Conservation (phyloP, 129 eudicot genomes). For the Dittrichia graveolens region DNA sequence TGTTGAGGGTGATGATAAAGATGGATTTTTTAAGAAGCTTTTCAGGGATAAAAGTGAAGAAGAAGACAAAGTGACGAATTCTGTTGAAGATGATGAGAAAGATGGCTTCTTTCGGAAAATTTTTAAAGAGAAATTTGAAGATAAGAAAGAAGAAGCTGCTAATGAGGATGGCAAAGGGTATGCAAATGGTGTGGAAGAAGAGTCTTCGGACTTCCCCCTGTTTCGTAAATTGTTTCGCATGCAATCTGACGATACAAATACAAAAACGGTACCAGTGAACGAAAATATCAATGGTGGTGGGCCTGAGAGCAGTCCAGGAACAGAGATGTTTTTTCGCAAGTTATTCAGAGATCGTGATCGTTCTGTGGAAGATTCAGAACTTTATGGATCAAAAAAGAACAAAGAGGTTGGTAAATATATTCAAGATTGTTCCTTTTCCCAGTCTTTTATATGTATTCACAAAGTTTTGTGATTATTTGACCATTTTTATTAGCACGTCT, state of each 20-base stretch:
- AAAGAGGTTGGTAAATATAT: slow-evolving; percentile 63
- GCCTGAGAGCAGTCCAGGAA: slow-evolving; percentile 96
- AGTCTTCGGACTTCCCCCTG: slow-evolving; percentile 70
- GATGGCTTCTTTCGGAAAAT: slow-evolving; percentile 83
- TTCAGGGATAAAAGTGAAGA: slow-evolving; percentile 87
- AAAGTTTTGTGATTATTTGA: background rate
- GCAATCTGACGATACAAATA: slow-evolving; percentile 69
- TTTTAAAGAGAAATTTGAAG: slow-evolving; percentile 78
- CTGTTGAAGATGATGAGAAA: slow-evolving; percentile 68
- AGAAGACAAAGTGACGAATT: slow-evolving; percentile 48
- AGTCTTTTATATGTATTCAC: background rate
- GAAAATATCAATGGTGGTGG: slow-evolving; percentile 50
- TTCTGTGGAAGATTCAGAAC: slow-evolving; percentile 91
- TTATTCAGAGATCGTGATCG: slow-evolving; percentile 95
- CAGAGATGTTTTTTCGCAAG: slow-evolving; percentile 89
- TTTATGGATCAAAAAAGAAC: slow-evolving; percentile 73
- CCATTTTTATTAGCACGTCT: slow-evolving; percentile 16
- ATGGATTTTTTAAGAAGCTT: slow-evolving; percentile 73
- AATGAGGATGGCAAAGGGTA: slow-evolving; percentile 59
- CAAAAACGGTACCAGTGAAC: slow-evolving; percentile 42
- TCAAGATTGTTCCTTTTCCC: background rate
- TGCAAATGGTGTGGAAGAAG: slow-evolving; percentile 79
- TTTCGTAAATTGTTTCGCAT: slow-evolving; percentile 81
- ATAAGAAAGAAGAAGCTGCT: slow-evolving; percentile 60
- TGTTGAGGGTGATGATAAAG: slow-evolving; percentile 81